Evolutionary conservation across 1,284 basidiomycete species (phyloP).

Genomic region (Hemileia vastatrix): DNA sequence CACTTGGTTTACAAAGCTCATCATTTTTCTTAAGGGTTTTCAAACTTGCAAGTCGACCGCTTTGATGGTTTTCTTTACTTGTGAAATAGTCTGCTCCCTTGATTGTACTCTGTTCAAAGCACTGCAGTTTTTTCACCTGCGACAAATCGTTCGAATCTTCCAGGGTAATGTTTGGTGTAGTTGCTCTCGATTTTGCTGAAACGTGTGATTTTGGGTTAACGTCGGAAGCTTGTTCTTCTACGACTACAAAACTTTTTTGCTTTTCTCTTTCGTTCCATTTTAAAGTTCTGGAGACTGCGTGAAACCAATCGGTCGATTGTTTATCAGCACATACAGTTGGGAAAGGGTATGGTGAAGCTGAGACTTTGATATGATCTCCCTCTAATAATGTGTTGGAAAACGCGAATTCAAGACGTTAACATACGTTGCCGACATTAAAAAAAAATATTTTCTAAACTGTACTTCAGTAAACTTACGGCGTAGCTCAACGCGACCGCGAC

Average conservation of each 20-base stretch:
- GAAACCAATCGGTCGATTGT: conserved; percentile 97
- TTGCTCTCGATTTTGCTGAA: conserved; percentile 27
- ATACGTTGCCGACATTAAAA: not conserved
- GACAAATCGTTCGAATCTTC: not conserved
- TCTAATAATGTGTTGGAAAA: conserved; percentile 41
- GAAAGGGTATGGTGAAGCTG: conserved; percentile 95
- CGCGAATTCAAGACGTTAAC: not conserved
- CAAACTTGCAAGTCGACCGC: no score
- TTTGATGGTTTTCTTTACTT: no score
- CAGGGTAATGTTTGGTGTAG: conserved; percentile 23
- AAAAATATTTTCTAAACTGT: not conserved
- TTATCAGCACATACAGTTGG: conserved; percentile 97
- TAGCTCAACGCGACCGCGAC: conserved; percentile 86
- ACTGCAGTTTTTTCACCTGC: no score
- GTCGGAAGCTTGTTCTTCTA: conserved; percentile 63
- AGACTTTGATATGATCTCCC: conserved; percentile 98
- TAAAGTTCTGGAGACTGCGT: conserved; percentile 84
- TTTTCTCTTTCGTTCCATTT: conserved; percentile 95
- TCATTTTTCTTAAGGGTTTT: conserved; percentile 1
- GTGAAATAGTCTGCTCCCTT: no score
- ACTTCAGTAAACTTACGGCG: conserved; percentile 49
- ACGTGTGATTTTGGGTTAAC: not conserved
- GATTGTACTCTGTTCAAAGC: no score
- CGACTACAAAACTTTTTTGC: conserved; percentile 95
- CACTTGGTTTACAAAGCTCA: conserved; percentile 36